Conservation (phyloP, 1,284 basidiomycete species). For the Cutaneotrichosporon sp. region DNA sequence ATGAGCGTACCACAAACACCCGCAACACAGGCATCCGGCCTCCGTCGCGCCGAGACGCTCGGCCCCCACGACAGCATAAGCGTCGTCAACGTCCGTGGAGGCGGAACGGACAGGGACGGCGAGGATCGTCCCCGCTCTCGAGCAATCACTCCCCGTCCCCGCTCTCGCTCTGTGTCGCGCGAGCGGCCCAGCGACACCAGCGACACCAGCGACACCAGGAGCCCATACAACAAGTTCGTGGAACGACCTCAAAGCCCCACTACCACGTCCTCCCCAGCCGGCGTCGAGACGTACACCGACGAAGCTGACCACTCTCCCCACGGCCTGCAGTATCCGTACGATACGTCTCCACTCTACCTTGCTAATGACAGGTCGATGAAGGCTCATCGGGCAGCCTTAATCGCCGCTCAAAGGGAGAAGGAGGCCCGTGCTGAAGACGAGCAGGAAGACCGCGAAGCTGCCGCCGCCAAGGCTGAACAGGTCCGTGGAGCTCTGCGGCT, state of each 20-base stretch:
- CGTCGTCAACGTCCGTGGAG: background rate
- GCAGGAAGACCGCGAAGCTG: background rate
- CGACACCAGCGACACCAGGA: too few relatives aligned
- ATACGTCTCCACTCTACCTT: background rate
- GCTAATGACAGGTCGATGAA: background rate
- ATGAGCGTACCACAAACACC: background rate
- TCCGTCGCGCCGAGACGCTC: background rate
- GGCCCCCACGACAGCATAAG: background rate
- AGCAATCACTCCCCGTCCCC: background rate
- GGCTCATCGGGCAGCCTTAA: background rate
- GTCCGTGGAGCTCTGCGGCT: constrained; percentile 10
- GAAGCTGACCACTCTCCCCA: background rate
- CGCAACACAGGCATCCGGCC: background rate
- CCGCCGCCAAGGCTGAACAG: background rate
- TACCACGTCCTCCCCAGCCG: background rate
- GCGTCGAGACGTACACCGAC: background rate
- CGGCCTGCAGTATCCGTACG: background rate
- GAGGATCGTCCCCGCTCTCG: background rate
- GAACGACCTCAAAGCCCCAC: background rate
- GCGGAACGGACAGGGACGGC: background rate
- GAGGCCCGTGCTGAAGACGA: background rate
- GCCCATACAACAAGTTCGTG: too few relatives aligned
- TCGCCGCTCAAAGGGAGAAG: background rate
- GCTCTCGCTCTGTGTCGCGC: background rate
- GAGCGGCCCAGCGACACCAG: background rate